phyloP scores from a whole-genome alignment of 306 rosid species.

The Dryas drummondii region DNA sequence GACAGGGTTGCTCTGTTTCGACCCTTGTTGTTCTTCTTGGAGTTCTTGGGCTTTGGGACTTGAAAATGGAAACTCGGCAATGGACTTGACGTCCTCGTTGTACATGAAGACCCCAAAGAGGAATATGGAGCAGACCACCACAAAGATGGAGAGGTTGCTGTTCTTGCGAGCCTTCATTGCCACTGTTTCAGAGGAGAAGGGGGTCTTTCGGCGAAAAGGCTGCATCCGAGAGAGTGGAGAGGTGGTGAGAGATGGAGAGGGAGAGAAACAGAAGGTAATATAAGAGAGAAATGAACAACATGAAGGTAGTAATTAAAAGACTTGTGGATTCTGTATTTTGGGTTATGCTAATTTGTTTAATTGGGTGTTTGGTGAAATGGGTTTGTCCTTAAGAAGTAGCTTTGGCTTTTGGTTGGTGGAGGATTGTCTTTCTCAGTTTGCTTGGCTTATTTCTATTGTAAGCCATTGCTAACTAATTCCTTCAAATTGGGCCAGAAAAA shows the following conservation, averaged over 20 bases:
- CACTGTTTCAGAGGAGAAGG: slow-evolving; percentile 42
- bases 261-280: slow-evolving; percentile 34
- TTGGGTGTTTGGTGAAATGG: slow-evolving; percentile 69
- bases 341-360: slow-evolving; percentile 38
- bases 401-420: slow-evolving; percentile 52
- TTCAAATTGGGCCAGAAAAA: slow-evolving; percentile 1
- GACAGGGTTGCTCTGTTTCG: slow-evolving; percentile 22
- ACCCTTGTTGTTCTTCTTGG: slow-evolving; percentile 28
- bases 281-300: slow-evolving; percentile 39
- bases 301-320: slow-evolving; percentile 5
- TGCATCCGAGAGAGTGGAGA: slow-evolving; percentile 43
- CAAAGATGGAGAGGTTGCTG: slow-evolving; percentile 58
- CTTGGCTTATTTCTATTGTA: slow-evolving; percentile 6
- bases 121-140: slow-evolving; percentile 53
- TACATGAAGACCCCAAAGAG: slow-evolving; percentile 85
- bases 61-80: slow-evolving; percentile 67
- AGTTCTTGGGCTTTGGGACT: slow-evolving; percentile 50
- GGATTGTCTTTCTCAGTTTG: slow-evolving; percentile 57
- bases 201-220: slow-evolving; percentile 48
- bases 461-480: slow-evolving; percentile 43
- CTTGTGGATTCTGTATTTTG: slow-evolving; percentile 5
- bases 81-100: slow-evolving; percentile 72
- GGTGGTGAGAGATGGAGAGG: slow-evolving; percentile 17
- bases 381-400: slow-evolving; percentile 51
- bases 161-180: slow-evolving; percentile 71